Evolutionary conservation across 345 rosid species (phyloP).

Genomic region (Lepidium didymum): DNA sequence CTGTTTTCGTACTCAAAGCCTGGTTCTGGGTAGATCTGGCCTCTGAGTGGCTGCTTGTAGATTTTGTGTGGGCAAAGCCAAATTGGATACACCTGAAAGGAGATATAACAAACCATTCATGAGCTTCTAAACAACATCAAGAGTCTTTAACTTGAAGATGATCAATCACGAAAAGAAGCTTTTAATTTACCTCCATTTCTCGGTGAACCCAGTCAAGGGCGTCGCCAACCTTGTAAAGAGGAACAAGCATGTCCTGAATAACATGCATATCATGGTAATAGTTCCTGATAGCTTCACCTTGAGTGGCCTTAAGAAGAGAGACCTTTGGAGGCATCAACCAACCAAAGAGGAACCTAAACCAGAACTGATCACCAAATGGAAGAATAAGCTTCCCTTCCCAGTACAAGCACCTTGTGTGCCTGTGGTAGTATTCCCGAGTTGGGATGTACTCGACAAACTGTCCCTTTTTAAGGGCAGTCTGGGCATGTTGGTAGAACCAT

Average conservation of each 20-base stretch:
- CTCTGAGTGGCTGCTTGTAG: slow-evolving; percentile 77
- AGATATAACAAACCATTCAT: neutral
- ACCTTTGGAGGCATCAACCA: slow-evolving; percentile 99
- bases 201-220: slow-evolving; percentile 89
- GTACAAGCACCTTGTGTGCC: slow-evolving; percentile 95
- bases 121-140: neutral
- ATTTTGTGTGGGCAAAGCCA: slow-evolving; percentile 97
- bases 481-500: slow-evolving; percentile 97
- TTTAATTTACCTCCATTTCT: slow-evolving; percentile 84
- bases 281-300: slow-evolving; percentile 97
- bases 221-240: slow-evolving; percentile 93
- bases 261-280: slow-evolving; percentile 97
- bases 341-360: slow-evolving; percentile 94
- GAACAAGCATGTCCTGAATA: slow-evolving; percentile 99
- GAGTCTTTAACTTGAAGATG: neutral
- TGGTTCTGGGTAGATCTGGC: slow-evolving; percentile 90
- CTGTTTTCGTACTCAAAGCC: slow-evolving; percentile 82
- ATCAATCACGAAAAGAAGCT: neutral
- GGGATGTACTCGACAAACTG: slow-evolving; percentile 98
- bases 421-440: slow-evolving; percentile 88
- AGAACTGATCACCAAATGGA: slow-evolving; percentile 91
- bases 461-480: slow-evolving; percentile 70
- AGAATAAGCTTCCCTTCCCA: slow-evolving; percentile 99
- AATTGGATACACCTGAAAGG: slow-evolving; percentile 70
- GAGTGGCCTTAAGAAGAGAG: slow-evolving; percentile 95